Evolutionary conservation across 2,329 filamentous ascomycete genomes (phyloP).

Genomic region (Esteya vermicola): DNA sequence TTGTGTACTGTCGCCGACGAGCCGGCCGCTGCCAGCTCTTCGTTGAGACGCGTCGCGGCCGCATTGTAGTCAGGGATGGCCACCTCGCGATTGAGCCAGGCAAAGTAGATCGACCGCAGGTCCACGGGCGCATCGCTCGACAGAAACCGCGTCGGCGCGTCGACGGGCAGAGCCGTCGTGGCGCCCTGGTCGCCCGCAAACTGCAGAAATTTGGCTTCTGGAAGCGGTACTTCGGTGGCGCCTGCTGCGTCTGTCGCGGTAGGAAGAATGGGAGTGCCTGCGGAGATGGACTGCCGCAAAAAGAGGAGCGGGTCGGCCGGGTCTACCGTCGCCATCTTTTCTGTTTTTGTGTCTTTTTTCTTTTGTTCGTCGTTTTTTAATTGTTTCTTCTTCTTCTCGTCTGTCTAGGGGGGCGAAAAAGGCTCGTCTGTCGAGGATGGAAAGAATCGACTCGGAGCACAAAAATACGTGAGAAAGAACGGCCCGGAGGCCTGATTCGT

Average conservation of each 20-base stretch:
- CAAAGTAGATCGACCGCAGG: slow-evolving; percentile 89
- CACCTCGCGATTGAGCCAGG: slow-evolving; percentile 85
- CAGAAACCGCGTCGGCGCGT: slow-evolving; percentile 69
- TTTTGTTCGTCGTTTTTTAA: too few species aligned
- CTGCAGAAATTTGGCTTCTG: slow-evolving; percentile 63
- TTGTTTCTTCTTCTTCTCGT: not conserved
- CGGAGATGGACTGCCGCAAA: slow-evolving; percentile 69
- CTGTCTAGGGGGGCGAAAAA: too few species aligned
- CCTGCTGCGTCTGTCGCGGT: slow-evolving; percentile 55
- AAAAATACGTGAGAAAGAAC: too few species aligned
- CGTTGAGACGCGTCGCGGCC: slow-evolving; percentile 66
- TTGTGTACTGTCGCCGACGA: slow-evolving; percentile 60
- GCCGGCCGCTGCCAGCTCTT: slow-evolving; percentile 48
- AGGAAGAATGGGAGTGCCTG: slow-evolving; percentile 54
- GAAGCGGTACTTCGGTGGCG: slow-evolving; percentile 48
- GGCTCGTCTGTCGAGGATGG: too few species aligned
- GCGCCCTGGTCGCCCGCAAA: slow-evolving; percentile 41
- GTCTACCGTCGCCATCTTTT: too few species aligned
- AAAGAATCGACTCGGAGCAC: too few species aligned
- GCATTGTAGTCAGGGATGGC: slow-evolving; percentile 85
- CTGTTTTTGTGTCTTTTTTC: too few species aligned
- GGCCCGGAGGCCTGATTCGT: not conserved
- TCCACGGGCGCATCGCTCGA: slow-evolving; percentile 64
- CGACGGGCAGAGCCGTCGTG: slow-evolving; percentile 49
- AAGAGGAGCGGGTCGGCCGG: slow-evolving; percentile 60